Evolutionary conservation across 495 filamentous ascomycete species (phyloP).

Genomic region (Xylaria scruposa): DNA sequence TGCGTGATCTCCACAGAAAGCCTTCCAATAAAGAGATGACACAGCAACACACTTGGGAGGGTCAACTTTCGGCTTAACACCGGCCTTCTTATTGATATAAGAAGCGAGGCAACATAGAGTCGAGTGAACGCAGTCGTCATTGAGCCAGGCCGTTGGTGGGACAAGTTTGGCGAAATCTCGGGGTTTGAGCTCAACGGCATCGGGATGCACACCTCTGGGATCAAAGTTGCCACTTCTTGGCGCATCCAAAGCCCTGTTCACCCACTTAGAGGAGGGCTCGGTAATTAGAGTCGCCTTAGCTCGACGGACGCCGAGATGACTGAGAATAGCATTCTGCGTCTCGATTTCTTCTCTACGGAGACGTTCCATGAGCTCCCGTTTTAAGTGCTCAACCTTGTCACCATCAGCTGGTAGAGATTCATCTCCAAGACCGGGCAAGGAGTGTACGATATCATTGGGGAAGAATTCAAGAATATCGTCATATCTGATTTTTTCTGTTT

Average conservation of each 20-base stretch:
- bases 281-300: slow-evolving; percentile 36
- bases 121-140: slow-evolving; percentile 81
- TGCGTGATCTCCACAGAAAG: slow-evolving; percentile 59
- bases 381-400: slow-evolving; percentile 33
- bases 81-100: slow-evolving; percentile 60
- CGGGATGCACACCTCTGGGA: slow-evolving; percentile 42
- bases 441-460: slow-evolving; percentile 33
- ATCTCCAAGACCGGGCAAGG: slow-evolving; percentile 35
- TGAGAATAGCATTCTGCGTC: slow-evolving; percentile 27
- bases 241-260: slow-evolving; percentile 30
- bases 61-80: slow-evolving; percentile 50
- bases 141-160: slow-evolving; percentile 68
- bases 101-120: slow-evolving; percentile 67
- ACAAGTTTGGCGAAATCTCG: slow-evolving; percentile 70
- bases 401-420: slow-evolving; percentile 25
- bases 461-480: slow-evolving; percentile 34
- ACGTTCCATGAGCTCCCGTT: slow-evolving; percentile 34
- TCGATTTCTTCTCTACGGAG: slow-evolving; percentile 31
- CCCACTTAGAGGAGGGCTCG: slow-evolving; percentile 42
- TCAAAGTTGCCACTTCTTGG: slow-evolving; percentile 41
- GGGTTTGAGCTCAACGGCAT: slow-evolving; percentile 62
- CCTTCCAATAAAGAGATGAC: slow-evolving; percentile 73
- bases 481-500: slow-evolving; percentile 12
- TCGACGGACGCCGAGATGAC: slow-evolving; percentile 34
- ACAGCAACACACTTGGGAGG: slow-evolving; percentile 73